Evolutionary conservation across 129 eudicot species (phyloP).

Genomic region (Smallanthus sonchifolius): DNA sequence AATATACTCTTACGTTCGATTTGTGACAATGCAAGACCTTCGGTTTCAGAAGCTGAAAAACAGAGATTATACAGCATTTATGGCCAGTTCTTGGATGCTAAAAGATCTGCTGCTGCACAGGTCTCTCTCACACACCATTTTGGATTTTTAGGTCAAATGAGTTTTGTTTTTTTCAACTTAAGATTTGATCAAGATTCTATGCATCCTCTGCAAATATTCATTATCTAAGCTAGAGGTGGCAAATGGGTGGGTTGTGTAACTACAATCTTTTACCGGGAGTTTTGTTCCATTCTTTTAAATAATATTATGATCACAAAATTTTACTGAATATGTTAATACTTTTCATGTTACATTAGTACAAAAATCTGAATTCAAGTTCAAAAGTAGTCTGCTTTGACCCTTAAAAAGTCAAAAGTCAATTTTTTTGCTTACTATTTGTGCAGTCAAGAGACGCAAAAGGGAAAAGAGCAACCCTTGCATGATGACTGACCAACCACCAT

Average conservation of each 20-base stretch:
- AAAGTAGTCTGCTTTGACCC: slow-evolving; percentile 5
- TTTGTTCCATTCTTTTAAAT: no score
- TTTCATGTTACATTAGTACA: slow-evolving; percentile 2
- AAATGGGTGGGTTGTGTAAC: not conserved
- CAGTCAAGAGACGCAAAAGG: slow-evolving; percentile 87
- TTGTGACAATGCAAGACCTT: slow-evolving; percentile 73
- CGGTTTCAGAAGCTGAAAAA: slow-evolving; percentile 91
- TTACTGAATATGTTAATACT: not conserved
- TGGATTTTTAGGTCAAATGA: not conserved
- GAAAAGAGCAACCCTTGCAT: slow-evolving; percentile 79
- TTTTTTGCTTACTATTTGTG: slow-evolving; percentile 11
- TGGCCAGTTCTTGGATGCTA: slow-evolving; percentile 80
- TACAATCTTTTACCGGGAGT: not conserved
- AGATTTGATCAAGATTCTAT: not conserved
- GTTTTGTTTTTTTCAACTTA: not conserved
- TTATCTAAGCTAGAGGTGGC: not conserved
- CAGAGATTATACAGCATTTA: slow-evolving; percentile 67
- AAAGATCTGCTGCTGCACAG: slow-evolving; percentile 73
- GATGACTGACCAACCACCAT: slow-evolving; percentile 9
- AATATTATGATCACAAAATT: not conserved
- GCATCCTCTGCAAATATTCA: not conserved
- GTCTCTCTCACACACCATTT: slow-evolving; percentile 42
- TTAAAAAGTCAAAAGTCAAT: not conserved
- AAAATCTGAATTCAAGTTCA: not conserved
- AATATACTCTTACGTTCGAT: slow-evolving; percentile 42